Evolutionary conservation across 225 moss, liverwort and hornwort species (phyloP).

Genomic region (Bryum argenteum): DNA sequence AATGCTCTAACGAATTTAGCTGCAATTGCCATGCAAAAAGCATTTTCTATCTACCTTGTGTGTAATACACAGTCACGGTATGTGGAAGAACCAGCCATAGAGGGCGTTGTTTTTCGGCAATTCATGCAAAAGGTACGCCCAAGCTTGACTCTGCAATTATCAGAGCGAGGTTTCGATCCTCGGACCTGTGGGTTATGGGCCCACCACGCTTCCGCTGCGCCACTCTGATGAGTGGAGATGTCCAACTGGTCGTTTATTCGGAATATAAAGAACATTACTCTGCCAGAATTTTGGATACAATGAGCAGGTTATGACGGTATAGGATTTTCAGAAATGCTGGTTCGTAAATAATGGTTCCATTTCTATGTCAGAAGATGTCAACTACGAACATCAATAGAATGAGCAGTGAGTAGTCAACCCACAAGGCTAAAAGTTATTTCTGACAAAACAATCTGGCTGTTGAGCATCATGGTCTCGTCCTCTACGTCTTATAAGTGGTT

Average conservation of each 20-base stretch:
- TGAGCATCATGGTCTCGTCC: constrained; percentile 8
- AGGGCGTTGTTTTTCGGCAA: no score
- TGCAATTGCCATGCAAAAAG: no score
- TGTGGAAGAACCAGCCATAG: no score
- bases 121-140: no score
- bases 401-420: not conserved
- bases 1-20: no score
- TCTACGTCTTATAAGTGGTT: constrained; percentile 19
- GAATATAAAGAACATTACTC: no score
- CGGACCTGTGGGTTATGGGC: constrained; percentile 40
- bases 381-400: not conserved
- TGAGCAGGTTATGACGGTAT: not conserved
- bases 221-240: constrained; percentile 28
- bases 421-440: constrained; percentile 9
- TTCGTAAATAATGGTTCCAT: not conserved
- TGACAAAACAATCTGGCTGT: constrained; percentile 20
- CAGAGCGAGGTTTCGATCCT: constrained; percentile 41
- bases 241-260: not conserved
- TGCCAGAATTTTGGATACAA: not conserved
- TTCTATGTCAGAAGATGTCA: constrained; percentile 4
- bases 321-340: not conserved
- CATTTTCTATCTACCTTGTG: no score
- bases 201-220: constrained; percentile 44
- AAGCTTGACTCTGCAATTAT: no score
- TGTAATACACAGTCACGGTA: no score